Evolutionary conservation across 495 filamentous ascomycete genomes (phyloP).

Genomic region (Penicillium roqueforti): DNA sequence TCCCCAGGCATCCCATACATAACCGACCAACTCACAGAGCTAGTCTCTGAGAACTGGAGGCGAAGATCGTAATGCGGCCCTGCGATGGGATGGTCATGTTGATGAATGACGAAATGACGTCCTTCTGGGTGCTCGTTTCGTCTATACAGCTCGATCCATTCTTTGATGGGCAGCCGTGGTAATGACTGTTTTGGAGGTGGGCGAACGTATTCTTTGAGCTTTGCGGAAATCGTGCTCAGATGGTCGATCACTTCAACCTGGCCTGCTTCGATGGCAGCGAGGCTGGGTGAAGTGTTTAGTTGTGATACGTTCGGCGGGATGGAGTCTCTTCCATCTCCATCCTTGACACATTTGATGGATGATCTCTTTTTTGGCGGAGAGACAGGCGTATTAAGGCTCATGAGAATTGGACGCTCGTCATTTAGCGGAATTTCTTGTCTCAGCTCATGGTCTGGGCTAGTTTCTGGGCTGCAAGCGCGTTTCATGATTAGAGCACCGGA

Average conservation of each 20-base stretch:
- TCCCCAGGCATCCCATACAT: slow-evolving; percentile 66
- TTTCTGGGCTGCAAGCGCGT: slow-evolving; percentile 12
- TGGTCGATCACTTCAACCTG: slow-evolving; percentile 49
- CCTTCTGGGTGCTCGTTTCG: slow-evolving; percentile 46
- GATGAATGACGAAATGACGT: slow-evolving; percentile 62
- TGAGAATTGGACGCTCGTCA: neutral
- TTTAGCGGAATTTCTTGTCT: neutral
- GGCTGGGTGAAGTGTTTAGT: slow-evolving; percentile 7
- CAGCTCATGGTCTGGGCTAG: neutral
- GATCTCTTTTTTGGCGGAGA: slow-evolving; percentile 15
- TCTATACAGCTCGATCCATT: slow-evolving; percentile 51
- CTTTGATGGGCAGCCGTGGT: slow-evolving; percentile 40
- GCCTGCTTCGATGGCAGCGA: slow-evolving; percentile 58
- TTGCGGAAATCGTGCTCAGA: slow-evolving; percentile 46
- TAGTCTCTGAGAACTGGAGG: slow-evolving; percentile 61
- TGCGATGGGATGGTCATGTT: slow-evolving; percentile 66
- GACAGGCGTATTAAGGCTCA: slow-evolving; percentile 12
- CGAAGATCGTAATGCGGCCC: slow-evolving; percentile 63
- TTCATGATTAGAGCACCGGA: slow-evolving; percentile 13
- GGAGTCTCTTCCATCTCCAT: neutral
- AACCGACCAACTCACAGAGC: slow-evolving; percentile 59
- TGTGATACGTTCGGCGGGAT: neutral
- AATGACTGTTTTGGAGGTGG: slow-evolving; percentile 3
- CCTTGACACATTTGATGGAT: neutral
- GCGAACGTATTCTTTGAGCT: slow-evolving; percentile 29